These are phyloP conservation scores for Hymenoscyphus scutula DNA, from an alignment of 2,329 filamentous ascomycete genomes.

Conservation along the genomic window DNA sequence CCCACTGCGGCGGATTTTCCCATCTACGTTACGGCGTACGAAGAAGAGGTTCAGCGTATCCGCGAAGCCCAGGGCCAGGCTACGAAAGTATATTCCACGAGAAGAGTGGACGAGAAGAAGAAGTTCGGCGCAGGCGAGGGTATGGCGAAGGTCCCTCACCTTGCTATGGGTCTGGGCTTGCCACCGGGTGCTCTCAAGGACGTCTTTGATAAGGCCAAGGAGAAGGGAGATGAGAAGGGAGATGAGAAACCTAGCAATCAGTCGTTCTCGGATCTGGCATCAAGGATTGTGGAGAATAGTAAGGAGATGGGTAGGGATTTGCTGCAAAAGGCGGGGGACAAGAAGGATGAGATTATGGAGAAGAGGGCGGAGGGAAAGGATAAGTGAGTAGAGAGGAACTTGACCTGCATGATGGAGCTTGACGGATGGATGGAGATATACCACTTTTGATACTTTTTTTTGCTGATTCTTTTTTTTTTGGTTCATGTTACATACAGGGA, in stretches of 20 bases:
- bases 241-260: constrained; percentile 11
- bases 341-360: constrained; percentile 20
- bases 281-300: constrained; percentile 29
- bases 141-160: constrained; percentile 29
- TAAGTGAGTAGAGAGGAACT: background rate
- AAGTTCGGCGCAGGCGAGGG: constrained; percentile 34
- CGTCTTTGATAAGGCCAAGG: constrained; percentile 33
- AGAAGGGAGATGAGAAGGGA: constrained; percentile 22
- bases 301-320: constrained; percentile 24
- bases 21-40: constrained; percentile 86
- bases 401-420: background rate
- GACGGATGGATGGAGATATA: constrained; percentile 8
- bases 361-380: background rate
- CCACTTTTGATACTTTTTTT: background rate
- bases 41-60: constrained; percentile 76
- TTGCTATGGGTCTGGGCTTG: constrained; percentile 17
- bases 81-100: constrained; percentile 57
- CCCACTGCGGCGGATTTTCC: constrained; percentile 81
- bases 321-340: constrained; percentile 24
- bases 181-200: constrained; percentile 33
- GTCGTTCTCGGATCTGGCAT: constrained; percentile 29
- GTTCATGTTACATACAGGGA: background rate
- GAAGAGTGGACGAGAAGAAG: constrained; percentile 45
- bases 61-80: constrained; percentile 45
- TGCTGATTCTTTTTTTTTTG: background rate